Base-by-base conservation (phyloP, 495 filamentous ascomycete species). In the Endocarpon pusillum region DNA sequence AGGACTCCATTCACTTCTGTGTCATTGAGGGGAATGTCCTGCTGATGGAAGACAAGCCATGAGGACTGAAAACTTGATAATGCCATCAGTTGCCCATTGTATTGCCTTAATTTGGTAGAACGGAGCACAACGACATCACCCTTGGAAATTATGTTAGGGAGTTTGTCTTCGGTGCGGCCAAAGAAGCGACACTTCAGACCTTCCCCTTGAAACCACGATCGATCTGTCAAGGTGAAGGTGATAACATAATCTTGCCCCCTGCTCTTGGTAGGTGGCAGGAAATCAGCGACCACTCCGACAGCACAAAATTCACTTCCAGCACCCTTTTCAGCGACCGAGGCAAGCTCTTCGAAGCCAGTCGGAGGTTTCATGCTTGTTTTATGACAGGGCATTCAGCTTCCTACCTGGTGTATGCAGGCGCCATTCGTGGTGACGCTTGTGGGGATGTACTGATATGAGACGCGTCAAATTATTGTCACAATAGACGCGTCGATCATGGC, bases 181-280 rank as follows among this genome's bases (percentile, higher is more conserved):
- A 71, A 71, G 40, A 58, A 69, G 30, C 58, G 66, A 37, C 69
- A 42, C 41, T 57, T 66, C 15, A 69, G 45, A 11, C 65, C 60
- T 19, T 56, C 51, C 50, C 58, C 39, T 35, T 40, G 37, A 57
- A 50, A 8, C 38, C 30, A 16, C 58, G 46, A 10, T 55, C 43
- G 0, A 40, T 70, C 67, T 38, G 57, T 61, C 20, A 71, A 44
- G 4, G 62, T 66, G 31, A 70, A 69, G 4, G 61, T 67, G 32
- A 58, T 47, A 33, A 47, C 44, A 39, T 48, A 61, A 18, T 46
- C 48, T 1, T 56, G 54, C 2, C 51, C 51, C 11, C 54, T 52
- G 33, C 38, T 42, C 4, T 54, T 49, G 20, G 33, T 43, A n/a
- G 4, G 42, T 11, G 51, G 38, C 9, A 46, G 43, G 12, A 59